Conservation (phyloP, 768 basidiomycete species). For the Megacollybia marginata region DNA sequence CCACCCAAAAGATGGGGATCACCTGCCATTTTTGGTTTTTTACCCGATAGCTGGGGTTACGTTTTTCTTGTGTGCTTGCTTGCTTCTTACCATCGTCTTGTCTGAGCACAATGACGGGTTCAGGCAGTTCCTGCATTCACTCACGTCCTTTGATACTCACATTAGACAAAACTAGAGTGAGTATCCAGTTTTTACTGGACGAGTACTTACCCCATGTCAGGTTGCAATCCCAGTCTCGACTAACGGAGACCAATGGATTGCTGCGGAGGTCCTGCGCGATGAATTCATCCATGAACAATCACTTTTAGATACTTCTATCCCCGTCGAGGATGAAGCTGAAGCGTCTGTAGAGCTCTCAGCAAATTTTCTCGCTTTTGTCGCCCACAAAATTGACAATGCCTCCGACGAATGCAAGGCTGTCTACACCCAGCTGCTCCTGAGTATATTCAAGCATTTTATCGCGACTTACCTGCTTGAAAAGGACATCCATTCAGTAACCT, state of each 20-base stretch:
- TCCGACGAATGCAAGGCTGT: constrained; percentile 38
- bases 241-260: constrained; percentile 79
- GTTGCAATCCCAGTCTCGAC: constrained; percentile 84
- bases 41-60: too few species aligned
- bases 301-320: constrained; percentile 42
- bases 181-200: constrained; percentile 15
- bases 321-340: constrained; percentile 50
- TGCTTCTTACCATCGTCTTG: neutral
- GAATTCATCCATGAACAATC: constrained; percentile 70
- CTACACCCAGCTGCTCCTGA: constrained; percentile 60
- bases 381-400: constrained; percentile 52
- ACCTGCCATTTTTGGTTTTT: too few species aligned
- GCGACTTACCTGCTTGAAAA: constrained; percentile 58
- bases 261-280: constrained; percentile 85
- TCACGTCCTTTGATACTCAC: constrained; percentile 43
- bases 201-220: constrained; percentile 27
- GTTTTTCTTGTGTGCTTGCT: too few species aligned
- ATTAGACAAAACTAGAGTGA: constrained; percentile 44
- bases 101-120: constrained; percentile 7
- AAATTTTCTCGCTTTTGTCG: constrained; percentile 75
- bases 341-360: constrained; percentile 74
- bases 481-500: constrained; percentile 80
- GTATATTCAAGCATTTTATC: constrained; percentile 74
- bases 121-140: constrained; percentile 23
- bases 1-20: too few species aligned